A percentile compares a stretch with the other conserved stretches of the same genome.
Evolutionary conservation across 139 green algal species (phyloP).

Genomic region (Chlamydomonas sphaeroides): DNA sequence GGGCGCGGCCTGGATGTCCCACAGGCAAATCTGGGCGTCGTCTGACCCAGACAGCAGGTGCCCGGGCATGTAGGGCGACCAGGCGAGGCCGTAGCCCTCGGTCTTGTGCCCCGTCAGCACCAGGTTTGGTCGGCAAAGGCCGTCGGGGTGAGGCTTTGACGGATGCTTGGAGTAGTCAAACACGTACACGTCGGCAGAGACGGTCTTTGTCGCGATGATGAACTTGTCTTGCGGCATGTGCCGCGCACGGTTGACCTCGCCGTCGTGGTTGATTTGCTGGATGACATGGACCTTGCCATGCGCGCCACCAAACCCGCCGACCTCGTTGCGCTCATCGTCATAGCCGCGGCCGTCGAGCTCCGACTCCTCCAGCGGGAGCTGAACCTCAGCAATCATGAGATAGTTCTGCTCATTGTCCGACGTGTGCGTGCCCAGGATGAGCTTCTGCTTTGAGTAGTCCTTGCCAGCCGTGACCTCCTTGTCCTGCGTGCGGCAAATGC

Average conservation of each 20-base stretch:
- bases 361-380: conserved; percentile 92
- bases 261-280: conserved; percentile 99
- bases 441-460: conserved; percentile 91
- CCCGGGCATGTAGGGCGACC: conserved; percentile 82
- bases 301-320: conserved; percentile 89
- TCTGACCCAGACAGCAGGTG: conserved; percentile 96
- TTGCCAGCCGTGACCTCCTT: conserved; percentile 65
- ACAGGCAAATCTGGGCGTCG: conserved; percentile 98
- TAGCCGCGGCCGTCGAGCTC: conserved; percentile 85
- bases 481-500: conserved; percentile 59
- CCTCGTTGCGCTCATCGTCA: conserved; percentile 91
- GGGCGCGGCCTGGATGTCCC: conserved; percentile 86
- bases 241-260: conserved; percentile 97
- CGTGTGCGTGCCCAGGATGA: conserved; percentile 98
- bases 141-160: conserved; percentile 85
- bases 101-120: conserved; percentile 85
- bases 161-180: conserved; percentile 99
- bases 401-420: conserved; percentile 99
- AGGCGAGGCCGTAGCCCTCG: conserved; percentile 98
- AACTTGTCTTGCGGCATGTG: conserved; percentile 88
- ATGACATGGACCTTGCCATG: conserved; percentile 88
- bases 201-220: conserved; percentile 98
- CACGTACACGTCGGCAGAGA: conserved; percentile 88
- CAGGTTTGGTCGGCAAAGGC: conserved; percentile 89
- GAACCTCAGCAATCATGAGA: conserved; percentile 95